A percentile compares a stretch with the other conserved stretches of the same genome.
Evolutionary conservation across 495 filamentous ascomycete species (phyloP).

Genomic region (Echria macrotheca): DNA sequence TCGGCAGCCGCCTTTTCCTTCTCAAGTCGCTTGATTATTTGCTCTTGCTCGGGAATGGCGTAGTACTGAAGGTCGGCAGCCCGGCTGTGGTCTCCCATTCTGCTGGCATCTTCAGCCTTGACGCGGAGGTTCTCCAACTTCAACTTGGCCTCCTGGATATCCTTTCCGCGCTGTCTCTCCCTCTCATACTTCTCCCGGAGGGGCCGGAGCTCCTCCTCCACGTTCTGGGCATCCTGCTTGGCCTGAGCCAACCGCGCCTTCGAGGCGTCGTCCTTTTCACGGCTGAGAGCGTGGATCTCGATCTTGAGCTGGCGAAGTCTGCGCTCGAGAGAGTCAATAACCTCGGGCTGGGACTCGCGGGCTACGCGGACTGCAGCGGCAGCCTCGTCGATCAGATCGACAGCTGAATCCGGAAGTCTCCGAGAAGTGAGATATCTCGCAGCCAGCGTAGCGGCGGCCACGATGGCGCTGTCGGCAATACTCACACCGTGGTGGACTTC

Average conservation of each 20-base stretch:
- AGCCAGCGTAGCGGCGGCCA: constrained; percentile 81
- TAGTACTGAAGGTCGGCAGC: constrained; percentile 95
- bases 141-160: constrained; percentile 93
- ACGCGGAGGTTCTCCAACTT: constrained; percentile 83
- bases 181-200: constrained; percentile 92
- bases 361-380: constrained; percentile 91
- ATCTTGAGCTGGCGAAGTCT: constrained; percentile 85
- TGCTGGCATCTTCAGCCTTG: constrained; percentile 88
- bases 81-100: constrained; percentile 69
- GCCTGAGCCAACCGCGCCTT: constrained; percentile 72
- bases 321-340: constrained; percentile 86
- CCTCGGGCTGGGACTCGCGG: constrained; percentile 91
- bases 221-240: constrained; percentile 84
- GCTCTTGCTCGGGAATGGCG: constrained; percentile 87
- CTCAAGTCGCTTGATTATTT: constrained; percentile 73
- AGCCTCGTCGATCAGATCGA: constrained; percentile 94
- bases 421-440: constrained; percentile 86
- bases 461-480: constrained; percentile 88
- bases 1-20: constrained; percentile 72
- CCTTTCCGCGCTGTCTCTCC: constrained; percentile 79
- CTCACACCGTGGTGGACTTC: constrained; percentile 97
- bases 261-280: constrained; percentile 92
- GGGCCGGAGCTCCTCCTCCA: constrained; percentile 83
- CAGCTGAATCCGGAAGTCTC: constrained; percentile 90
- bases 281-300: constrained; percentile 88